phyloP scores from a whole-genome alignment of 495 filamentous ascomycete genomes.

The Chaetomium cochliodes region DNA sequence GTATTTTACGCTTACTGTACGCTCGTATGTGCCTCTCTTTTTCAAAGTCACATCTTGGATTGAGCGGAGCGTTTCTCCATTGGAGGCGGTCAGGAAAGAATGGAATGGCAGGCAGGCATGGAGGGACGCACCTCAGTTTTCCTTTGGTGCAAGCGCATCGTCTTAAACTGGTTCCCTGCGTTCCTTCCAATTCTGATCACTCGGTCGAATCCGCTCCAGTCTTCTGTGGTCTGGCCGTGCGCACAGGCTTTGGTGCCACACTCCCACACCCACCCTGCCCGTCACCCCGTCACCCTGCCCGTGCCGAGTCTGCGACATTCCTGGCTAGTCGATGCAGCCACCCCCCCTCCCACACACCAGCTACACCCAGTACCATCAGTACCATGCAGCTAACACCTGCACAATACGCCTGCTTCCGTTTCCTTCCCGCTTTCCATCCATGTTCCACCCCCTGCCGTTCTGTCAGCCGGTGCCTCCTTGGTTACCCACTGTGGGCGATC shows the following conservation, averaged over 20 bases:
- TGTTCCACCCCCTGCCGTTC: slow-evolving; percentile 14
- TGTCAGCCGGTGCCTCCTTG: slow-evolving; percentile 10
- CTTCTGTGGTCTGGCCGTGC: slow-evolving; percentile 11
- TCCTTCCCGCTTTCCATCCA: slow-evolving; percentile 22
- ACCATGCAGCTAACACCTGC: slow-evolving; percentile 17
- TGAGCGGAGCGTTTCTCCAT: background rate
- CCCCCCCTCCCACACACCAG: slow-evolving; percentile 3
- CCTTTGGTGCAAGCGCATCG: slow-evolving; percentile 2
- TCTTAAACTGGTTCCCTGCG: background rate
- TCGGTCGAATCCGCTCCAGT: slow-evolving; percentile 16
- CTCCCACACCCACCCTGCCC: background rate
- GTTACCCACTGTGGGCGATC: slow-evolving; percentile 13
- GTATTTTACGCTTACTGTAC: background rate
- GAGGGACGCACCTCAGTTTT: too few species aligned
- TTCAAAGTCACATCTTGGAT: background rate
- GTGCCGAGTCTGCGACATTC: background rate
- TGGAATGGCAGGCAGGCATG: slow-evolving; percentile 13
- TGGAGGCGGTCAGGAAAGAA: slow-evolving; percentile 8
- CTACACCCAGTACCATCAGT: background rate
- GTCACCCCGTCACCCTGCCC: background rate
- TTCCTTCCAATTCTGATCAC: slow-evolving; percentile 13
- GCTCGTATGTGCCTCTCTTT: background rate
- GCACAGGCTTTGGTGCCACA: background rate
- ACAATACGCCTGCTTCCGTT: slow-evolving; percentile 20
- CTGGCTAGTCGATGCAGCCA: background rate